Base-by-base conservation (phyloP, 2,329 filamentous ascomycete species). In the Elsinoe ampelina region DNA sequence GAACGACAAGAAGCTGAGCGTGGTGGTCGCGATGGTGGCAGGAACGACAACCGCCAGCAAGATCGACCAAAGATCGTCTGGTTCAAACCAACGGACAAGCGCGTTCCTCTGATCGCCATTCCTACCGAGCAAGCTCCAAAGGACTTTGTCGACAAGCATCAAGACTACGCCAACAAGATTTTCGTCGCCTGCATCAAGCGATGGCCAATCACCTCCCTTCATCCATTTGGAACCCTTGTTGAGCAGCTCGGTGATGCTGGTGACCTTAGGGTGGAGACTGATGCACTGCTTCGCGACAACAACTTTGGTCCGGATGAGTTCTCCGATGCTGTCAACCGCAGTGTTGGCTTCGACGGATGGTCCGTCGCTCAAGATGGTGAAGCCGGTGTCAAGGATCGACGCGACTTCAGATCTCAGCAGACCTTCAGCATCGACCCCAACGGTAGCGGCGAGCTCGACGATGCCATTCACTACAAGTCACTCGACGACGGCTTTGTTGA, bases 31-130 rank as follows among this genome's bases (percentile, higher is more conserved):
- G 92, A 97, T 69, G 92, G 91, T 61, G 80, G 77, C 62, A 81
- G 82, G 58, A 80, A 80, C 55, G 84, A 86, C 61, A 81, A 80
- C 59, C 88, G 91, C 55, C 83, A 88, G 61, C 90, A 95, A 70
- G 93, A 98, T 62, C 96, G 96, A 75, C 93, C 93, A 61, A 98
- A 98, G 83, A 98, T 98, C 73, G 93, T 98, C 41, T 98, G 93
- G 93, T 98, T 98, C 78, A 98, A 98, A 79, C 93, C 93, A 58
- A 98, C 93, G 1, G 93, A 98, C 75, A 97, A 98, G 81, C 89
- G 93, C 68, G 93, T 98, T 48, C 93, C 93, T 51, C 79, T 98
- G 63, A 98, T 98, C 71, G 93, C 93, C 55, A 98, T 98, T 62
- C 93, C 93, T 1, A 98, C 93, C 2, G 93, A 98, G 72, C 93